These are phyloP conservation scores for Penicillium riverlandense DNA, from an alignment of 495 filamentous ascomycete genomes.

Conservation along the genomic window DNA sequence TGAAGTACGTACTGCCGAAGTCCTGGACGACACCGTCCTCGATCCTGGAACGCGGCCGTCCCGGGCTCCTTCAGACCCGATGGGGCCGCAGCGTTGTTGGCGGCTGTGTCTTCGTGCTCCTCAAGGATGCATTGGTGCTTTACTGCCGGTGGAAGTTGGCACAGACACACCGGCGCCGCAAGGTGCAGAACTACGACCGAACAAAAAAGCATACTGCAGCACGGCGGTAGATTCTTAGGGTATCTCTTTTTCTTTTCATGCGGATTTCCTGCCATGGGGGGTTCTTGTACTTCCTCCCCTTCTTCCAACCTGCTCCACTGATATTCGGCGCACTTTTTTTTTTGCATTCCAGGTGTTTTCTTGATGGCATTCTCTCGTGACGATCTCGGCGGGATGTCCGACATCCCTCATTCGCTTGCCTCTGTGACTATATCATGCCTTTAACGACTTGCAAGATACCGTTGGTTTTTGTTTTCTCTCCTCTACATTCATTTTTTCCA, in stretches of 20 bases:
- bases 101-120: slow-evolving; percentile 70
- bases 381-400: slow-evolving; percentile 3
- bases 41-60: slow-evolving; percentile 26
- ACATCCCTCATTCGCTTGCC: slow-evolving; percentile 5
- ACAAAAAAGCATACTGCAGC: slow-evolving; percentile 24
- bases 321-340: too few species aligned
- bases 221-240: slow-evolving; percentile 10
- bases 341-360: slow-evolving; percentile 1
- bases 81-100: slow-evolving; percentile 78
- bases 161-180: slow-evolving; percentile 57
- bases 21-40: slow-evolving; percentile 51
- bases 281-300: too few species aligned
- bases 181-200: slow-evolving; percentile 58
- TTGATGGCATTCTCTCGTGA: slow-evolving; percentile 2
- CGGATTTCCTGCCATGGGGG: slow-evolving; percentile 18
- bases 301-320: too few species aligned
- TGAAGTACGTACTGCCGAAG: slow-evolving; percentile 54
- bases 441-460: slow-evolving; percentile 12
- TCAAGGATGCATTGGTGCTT: slow-evolving; percentile 67
- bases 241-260: not conserved
- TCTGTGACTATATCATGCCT: slow-evolving; percentile 12
- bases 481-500: too few species aligned
- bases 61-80: slow-evolving; percentile 61
- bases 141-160: slow-evolving; percentile 71
- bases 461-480: not conserved